Base-by-base conservation (phyloP, 345 rosid genomes). In the Citrus sp. region DNA sequence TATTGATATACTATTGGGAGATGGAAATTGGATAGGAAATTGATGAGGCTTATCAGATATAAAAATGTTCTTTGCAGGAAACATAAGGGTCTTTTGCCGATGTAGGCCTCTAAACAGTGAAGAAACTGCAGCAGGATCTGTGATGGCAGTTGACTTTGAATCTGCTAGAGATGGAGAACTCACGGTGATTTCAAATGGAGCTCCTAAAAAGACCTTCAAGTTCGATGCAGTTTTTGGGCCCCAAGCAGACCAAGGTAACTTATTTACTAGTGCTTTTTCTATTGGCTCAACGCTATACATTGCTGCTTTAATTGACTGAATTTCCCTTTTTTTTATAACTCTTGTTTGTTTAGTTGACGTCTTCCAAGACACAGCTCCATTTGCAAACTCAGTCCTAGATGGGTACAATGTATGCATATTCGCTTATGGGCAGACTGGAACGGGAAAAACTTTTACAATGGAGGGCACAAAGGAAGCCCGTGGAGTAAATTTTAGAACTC, bases 371-470 rank as follows among this genome's bases (percentile, higher is more conserved):
- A 94, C 97, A 42, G 95, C 94, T 70, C 89, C 98, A 74, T 90
- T 96, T 82, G 95, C 94, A 25, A 87, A 90, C 58, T 96, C 98
- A 16, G 97, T 96, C 60, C 86, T 96, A 80, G 99, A 96, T 90
- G 99, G 99, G 37, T 94, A 88, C 90, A 94, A 96, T 77, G 99
- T 90, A 22, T 96, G 98, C 82, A 90, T 96, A 73, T 96, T 92
- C 70, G 98, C 98, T 73, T 92, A 96, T 81, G 98, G 99, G 55
- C 99, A 96, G 85, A 96, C 99, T 58, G 99, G 99, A 70, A 91
- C 95, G 5, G 94, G 98, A 21, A 96, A 96, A 82, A 94, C 97
- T 66, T 96, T 89, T 78, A 94, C 98, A 40, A 96, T 94, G 99
- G 97, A 96, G 75, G 98, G 98, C 22, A 92, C 94, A 79, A 88